Evolutionary conservation across 1,284 basidiomycete species (phyloP).

Genomic region (Pseudozyma sp.): DNA sequence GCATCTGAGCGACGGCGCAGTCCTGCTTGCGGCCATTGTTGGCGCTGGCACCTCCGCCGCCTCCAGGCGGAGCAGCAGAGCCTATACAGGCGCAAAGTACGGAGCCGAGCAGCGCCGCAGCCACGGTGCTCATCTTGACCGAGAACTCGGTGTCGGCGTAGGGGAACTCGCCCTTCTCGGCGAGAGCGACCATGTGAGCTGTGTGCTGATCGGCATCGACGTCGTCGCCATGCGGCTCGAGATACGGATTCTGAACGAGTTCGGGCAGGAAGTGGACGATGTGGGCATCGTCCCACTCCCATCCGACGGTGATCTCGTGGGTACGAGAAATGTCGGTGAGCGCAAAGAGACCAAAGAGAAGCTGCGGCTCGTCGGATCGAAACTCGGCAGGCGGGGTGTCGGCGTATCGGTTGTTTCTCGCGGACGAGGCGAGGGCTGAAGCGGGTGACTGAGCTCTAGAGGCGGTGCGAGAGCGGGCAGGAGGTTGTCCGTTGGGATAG

Average conservation of each 20-base stretch:
- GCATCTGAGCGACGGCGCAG: constrained; percentile 67
- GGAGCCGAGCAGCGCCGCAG: constrained; percentile 57
- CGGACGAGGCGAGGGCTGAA: constrained; percentile 11
- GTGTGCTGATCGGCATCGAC: constrained; percentile 41
- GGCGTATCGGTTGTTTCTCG: constrained; percentile 41
- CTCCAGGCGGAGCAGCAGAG: constrained; percentile 56
- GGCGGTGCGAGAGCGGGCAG: constrained; percentile 34
- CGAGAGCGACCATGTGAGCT: constrained; percentile 50
- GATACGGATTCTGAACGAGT: constrained; percentile 73
- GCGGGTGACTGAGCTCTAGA: constrained; percentile 36
- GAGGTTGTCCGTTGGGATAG: constrained; percentile 43
- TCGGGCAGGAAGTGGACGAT: constrained; percentile 84
- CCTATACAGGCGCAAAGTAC: constrained; percentile 66
- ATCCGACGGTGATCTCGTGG: constrained; percentile 89
- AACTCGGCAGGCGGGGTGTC: constrained; percentile 34
- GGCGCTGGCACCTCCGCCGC: constrained; percentile 57
- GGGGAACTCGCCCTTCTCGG: constrained; percentile 62
- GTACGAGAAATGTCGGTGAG: constrained; percentile 79
- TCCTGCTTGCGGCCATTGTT: constrained; percentile 63
- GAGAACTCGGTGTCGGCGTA: constrained; percentile 63
- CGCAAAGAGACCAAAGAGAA: constrained; percentile 87
- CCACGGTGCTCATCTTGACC: constrained; percentile 60
- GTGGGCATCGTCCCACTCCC: constrained; percentile 97
- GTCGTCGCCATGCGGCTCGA: constrained; percentile 25
- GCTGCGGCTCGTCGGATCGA: constrained; percentile 70